A percentile compares a stretch with the other conserved stretches of the same genome.
These are phyloP conservation scores for Plantago coronopus DNA, from an alignment of 305 asterid genomes.

Conservation along the genomic window DNA sequence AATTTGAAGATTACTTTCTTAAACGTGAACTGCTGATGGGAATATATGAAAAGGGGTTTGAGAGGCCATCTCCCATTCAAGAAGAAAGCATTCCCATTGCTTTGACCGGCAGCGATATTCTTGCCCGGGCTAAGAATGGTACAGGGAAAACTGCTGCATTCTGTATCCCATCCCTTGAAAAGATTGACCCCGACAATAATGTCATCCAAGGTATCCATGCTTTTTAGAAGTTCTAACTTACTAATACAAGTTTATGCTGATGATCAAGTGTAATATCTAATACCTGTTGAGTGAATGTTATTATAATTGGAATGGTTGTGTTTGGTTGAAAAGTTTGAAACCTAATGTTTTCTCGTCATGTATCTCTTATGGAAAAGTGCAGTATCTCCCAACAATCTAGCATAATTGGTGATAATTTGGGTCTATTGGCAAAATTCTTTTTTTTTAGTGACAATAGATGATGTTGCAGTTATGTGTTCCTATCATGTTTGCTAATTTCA, in stretches of 20 bases:
- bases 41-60: slow-evolving; percentile 50
- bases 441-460: too few relatives aligned
- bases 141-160: slow-evolving; percentile 54
- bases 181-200: slow-evolving; percentile 41
- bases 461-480: too few relatives aligned
- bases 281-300: background rate
- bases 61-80: slow-evolving; percentile 50
- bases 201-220: slow-evolving; percentile 40
- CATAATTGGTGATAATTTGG: too few relatives aligned
- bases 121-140: slow-evolving; percentile 53
- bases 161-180: slow-evolving; percentile 46
- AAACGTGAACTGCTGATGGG: slow-evolving; percentile 51
- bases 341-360: background rate
- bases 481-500: too few relatives aligned
- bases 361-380: background rate
- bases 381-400: background rate
- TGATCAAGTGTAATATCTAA: background rate
- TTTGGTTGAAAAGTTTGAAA: background rate
- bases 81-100: slow-evolving; percentile 53
- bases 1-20: slow-evolving; percentile 50
- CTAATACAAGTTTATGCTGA: background rate
- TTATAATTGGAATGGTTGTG: slow-evolving; percentile 1
- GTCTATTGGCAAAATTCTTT: too few relatives aligned
- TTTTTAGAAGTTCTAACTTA: background rate
- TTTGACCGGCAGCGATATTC: slow-evolving; percentile 44